Percentiles rank a stretch among this genome's conserved stretches.
phyloP scores from a whole-genome alignment of 2,329 filamentous ascomycete genomes.

The Cephalotrichum gorgonifer region DNA sequence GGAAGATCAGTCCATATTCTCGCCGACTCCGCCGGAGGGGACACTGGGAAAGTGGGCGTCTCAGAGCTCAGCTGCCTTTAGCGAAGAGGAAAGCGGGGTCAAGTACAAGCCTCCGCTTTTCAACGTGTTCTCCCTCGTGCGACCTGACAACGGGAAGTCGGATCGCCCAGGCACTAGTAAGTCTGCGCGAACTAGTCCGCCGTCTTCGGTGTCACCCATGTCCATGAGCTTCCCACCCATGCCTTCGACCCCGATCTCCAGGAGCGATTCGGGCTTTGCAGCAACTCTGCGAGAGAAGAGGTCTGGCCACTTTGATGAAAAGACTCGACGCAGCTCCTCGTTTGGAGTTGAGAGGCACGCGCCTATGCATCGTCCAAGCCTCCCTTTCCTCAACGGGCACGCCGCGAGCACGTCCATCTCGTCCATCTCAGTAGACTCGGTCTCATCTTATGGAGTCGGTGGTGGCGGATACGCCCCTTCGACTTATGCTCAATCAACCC shows the following conservation, averaged over 20 bases:
- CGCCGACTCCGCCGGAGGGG: constrained; percentile 56
- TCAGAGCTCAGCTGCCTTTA: constrained; percentile 83
- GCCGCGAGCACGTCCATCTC: constrained; percentile 49
- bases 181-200: constrained; percentile 51
- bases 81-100: constrained; percentile 42
- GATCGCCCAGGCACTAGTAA: constrained; percentile 72
- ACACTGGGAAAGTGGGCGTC: constrained; percentile 78
- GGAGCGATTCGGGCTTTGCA: constrained; percentile 86
- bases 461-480: constrained; percentile 66
- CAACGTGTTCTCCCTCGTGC: constrained; percentile 80
- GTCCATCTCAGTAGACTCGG: constrained; percentile 49
- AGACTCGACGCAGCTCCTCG: constrained; percentile 83
- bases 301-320: constrained; percentile 80
- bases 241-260: constrained; percentile 69
- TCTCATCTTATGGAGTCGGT: constrained; percentile 58
- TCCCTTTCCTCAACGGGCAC: constrained; percentile 63
- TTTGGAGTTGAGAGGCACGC: constrained; percentile 69
- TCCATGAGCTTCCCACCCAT: constrained; percentile 69
- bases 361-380: constrained; percentile 57
- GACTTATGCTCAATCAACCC: constrained; percentile 74
- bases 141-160: constrained; percentile 51
- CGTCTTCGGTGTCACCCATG: constrained; percentile 61
- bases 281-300: constrained; percentile 86
- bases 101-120: constrained; percentile 59
- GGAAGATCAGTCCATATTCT: constrained; percentile 75